A percentile compares a stretch with the other conserved stretches of the same genome.
Evolutionary conservation across 768 basidiomycete genomes (phyloP).

Genomic region (Brasilioporus rufonigricans): DNA sequence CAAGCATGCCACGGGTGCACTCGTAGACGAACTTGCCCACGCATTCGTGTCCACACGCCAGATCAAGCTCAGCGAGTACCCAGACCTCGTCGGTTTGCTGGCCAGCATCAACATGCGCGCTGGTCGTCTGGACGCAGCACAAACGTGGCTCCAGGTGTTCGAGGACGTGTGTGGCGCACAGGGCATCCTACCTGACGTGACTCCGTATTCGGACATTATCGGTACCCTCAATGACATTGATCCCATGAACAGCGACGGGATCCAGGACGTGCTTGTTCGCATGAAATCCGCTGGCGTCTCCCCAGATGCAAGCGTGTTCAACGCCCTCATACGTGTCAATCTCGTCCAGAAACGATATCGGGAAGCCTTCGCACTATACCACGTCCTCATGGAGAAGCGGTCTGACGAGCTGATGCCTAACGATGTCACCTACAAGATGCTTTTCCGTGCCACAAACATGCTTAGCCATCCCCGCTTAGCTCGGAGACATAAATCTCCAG

Average conservation of each 20-base stretch:
- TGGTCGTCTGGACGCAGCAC: slow-evolving; percentile 30
- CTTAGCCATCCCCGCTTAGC: slow-evolving; percentile 18
- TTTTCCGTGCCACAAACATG: slow-evolving; percentile 36
- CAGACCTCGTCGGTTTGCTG: slow-evolving; percentile 36
- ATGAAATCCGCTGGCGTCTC: slow-evolving; percentile 39
- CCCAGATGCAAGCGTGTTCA: slow-evolving; percentile 44
- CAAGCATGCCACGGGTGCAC: slow-evolving; percentile 9
- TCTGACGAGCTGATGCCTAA: slow-evolving; percentile 34
- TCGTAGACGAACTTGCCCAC: slow-evolving; percentile 24
- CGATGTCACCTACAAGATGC: slow-evolving; percentile 44
- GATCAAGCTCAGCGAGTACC: slow-evolving; percentile 27
- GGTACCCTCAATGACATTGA: slow-evolving; percentile 34
- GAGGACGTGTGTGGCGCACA: slow-evolving; percentile 22
- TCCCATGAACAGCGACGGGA: slow-evolving; percentile 28
- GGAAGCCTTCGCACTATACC: slow-evolving; percentile 45
- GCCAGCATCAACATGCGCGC: slow-evolving; percentile 36
- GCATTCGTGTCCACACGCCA: slow-evolving; percentile 18
- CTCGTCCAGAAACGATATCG: slow-evolving; percentile 30
- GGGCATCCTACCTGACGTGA: slow-evolving; percentile 9
- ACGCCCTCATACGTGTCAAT: slow-evolving; percentile 45
- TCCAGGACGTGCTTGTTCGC: slow-evolving; percentile 37
- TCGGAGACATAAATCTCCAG: slow-evolving; percentile 23
- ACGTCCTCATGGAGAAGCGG: slow-evolving; percentile 35
- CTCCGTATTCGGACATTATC: slow-evolving; percentile 42
- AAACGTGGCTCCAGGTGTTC: slow-evolving; percentile 28